Evolutionary conservation across 495 filamentous ascomycete genomes (phyloP), one percentile per base, ranked within the genome.

Genomic region (Aspergillus campestris): DNA sequence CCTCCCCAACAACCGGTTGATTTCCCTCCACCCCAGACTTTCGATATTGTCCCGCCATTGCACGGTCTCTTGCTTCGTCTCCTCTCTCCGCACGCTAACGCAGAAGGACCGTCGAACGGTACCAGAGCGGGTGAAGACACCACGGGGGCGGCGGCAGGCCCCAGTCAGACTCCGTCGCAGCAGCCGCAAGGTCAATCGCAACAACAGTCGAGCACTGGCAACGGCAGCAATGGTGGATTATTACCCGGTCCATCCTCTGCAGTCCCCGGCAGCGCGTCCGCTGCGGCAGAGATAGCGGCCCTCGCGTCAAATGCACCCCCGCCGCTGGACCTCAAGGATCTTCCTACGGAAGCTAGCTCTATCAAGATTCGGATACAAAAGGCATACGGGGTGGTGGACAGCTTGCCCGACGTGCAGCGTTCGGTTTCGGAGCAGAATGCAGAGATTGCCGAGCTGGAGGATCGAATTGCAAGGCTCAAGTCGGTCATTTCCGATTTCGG

Each of bases 21-120:
- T 6, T 70, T 80, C 41, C 79, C 74, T 45, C 52, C 73, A 39
- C 75, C 78, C 5, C 66, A 75, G 47, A 80, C 80, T 13, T 83
- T 95, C 63, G 90, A 95, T 72, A 80, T 87, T 49, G 73, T 96
- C 39, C 89, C 92, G 41, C 77, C 87, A 39, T 75, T 96, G 38
- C 79, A 86, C 59, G 74, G 79, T 8, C 78, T 95, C 52, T 77
- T 96, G 37, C 70, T 80, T 45, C 85, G 83, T 34, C 78, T 95
- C 31, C 77, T 85, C 45, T 64, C 71, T 15, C 58, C 52, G 3
- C 52, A 61, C 13, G 34, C 45, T 13, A 59, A 42, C 32, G 14
- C 14, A 12, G 52, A 44, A 2, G 42, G 40, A 2, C 33, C 50
- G 3, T 40, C 54, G 31, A 47, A 48, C 48, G 52, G 37, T 12